These are phyloP conservation scores for Lasiodiplodia sp. DNA, from an alignment of 2,329 filamentous ascomycete species.

Conservation along the genomic window DNA sequence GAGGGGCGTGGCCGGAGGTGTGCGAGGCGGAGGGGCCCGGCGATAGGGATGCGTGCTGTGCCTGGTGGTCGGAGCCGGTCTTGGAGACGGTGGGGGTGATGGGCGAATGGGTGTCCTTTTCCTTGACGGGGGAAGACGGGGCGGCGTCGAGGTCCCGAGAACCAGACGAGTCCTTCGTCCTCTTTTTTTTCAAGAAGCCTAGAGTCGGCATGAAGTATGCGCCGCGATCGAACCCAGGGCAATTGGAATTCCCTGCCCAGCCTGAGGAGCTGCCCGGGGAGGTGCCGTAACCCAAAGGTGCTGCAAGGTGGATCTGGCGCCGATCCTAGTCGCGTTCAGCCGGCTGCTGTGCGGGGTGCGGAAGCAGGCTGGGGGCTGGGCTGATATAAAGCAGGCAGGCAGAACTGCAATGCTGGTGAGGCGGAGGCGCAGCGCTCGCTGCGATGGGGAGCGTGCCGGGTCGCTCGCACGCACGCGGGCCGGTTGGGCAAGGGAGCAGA, in stretches of 20 bases:
- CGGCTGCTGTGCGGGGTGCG: slow-evolving; percentile 25
- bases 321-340: slow-evolving; percentile 29
- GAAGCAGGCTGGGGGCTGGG: slow-evolving; percentile 14
- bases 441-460: slow-evolving; percentile 6
- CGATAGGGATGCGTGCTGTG: slow-evolving; percentile 34
- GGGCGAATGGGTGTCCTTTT: slow-evolving; percentile 53
- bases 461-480: slow-evolving; percentile 16
- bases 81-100: slow-evolving; percentile 44
- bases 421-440: slow-evolving; percentile 9
- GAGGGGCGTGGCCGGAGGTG: slow-evolving; percentile 36
- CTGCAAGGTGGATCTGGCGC: slow-evolving; percentile 32
- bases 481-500: slow-evolving; percentile 23
- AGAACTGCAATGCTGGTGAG: slow-evolving; percentile 18
- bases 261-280: slow-evolving; percentile 32
- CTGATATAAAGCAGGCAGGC: slow-evolving; percentile 22
- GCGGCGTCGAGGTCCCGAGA: slow-evolving; percentile 65
- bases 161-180: slow-evolving; percentile 83
- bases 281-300: slow-evolving; percentile 29
- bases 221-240: slow-evolving; percentile 35
- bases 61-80: slow-evolving; percentile 38
- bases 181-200: slow-evolving; percentile 98
- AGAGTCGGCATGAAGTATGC: slow-evolving; percentile 80
- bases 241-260: slow-evolving; percentile 39
- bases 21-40: slow-evolving; percentile 19
- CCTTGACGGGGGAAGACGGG: slow-evolving; percentile 71